Conservation (phyloP, 2,329 filamentous ascomycete genomes). For the Penicillium thymicola region DNA sequence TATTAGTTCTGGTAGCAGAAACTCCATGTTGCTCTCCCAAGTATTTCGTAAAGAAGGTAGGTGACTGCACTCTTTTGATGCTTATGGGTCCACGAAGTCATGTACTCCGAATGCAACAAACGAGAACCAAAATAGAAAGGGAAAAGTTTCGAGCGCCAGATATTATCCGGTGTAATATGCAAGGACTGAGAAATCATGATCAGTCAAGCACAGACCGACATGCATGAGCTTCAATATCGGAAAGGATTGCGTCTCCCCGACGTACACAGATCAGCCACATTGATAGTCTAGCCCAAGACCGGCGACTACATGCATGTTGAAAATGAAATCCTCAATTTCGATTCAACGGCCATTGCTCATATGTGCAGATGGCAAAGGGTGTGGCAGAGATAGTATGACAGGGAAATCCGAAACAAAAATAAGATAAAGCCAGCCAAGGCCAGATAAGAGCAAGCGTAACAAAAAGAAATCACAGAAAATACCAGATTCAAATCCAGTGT, state of each 20-base stretch:
- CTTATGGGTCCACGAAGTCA: background rate
- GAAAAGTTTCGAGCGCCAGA: background rate
- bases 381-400: conserved; percentile 17
- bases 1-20: background rate
- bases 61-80: background rate
- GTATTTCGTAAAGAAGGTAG: background rate
- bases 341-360: conserved; percentile 13
- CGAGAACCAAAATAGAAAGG: background rate
- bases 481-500: conserved; percentile 17
- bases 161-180: background rate
- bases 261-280: conserved; percentile 1
- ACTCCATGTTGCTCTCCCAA: background rate
- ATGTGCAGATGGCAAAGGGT: conserved; percentile 28
- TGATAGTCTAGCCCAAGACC: conserved; percentile 3
- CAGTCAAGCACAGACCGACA: background rate
- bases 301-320: conserved; percentile 2
- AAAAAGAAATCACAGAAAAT: conserved; percentile 9
- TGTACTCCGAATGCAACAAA: background rate
- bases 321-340: conserved; percentile 8
- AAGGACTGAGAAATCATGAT: background rate
- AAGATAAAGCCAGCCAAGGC: conserved; percentile 10
- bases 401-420: background rate
- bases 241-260: background rate
- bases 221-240: background rate
- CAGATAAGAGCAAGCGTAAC: conserved; percentile 11